Conservation (phyloP, 2,329 filamentous ascomycete species). For the Incumbomyces lentus region DNA sequence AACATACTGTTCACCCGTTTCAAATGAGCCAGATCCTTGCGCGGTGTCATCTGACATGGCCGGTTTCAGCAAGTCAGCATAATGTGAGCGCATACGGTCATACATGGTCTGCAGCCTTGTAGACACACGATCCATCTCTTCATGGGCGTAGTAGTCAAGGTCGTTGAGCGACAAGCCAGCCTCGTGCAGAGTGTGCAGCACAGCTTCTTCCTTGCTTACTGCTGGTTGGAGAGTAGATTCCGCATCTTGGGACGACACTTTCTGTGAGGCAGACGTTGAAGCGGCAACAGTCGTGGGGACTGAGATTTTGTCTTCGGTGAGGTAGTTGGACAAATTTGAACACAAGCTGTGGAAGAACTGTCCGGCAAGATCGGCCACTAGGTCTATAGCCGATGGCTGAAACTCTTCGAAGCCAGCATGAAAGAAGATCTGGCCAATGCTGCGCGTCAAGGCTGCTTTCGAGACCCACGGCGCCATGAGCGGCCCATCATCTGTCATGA, state of each 20-base stretch:
- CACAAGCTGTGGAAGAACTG: conserved; percentile 84
- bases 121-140: conserved; percentile 80
- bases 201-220: conserved; percentile 73
- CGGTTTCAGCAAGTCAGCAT: conserved; percentile 85
- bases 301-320: conserved; percentile 68
- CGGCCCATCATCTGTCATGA: conserved; percentile 77
- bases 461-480: conserved; percentile 77
- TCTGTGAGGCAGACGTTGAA: conserved; percentile 13
- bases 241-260: background rate
- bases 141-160: conserved; percentile 77
- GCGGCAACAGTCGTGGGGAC: conserved; percentile 36
- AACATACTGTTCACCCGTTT: conserved; percentile 93
- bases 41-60: conserved; percentile 69
- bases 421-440: conserved; percentile 89
- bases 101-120: conserved; percentile 74
- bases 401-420: conserved; percentile 95
- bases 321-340: conserved; percentile 68
- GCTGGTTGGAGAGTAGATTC: conserved; percentile 23
- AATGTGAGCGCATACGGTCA: conserved; percentile 86
- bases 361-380: conserved; percentile 76
- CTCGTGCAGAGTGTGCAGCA: conserved; percentile 75
- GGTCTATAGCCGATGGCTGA: conserved; percentile 85
- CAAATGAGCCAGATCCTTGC: conserved; percentile 85
- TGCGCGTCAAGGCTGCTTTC: conserved; percentile 74
- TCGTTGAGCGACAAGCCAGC: conserved; percentile 73